Conservation (phyloP, 2,329 filamentous ascomycete genomes). For the Paracamarosporium sp. region DNA sequence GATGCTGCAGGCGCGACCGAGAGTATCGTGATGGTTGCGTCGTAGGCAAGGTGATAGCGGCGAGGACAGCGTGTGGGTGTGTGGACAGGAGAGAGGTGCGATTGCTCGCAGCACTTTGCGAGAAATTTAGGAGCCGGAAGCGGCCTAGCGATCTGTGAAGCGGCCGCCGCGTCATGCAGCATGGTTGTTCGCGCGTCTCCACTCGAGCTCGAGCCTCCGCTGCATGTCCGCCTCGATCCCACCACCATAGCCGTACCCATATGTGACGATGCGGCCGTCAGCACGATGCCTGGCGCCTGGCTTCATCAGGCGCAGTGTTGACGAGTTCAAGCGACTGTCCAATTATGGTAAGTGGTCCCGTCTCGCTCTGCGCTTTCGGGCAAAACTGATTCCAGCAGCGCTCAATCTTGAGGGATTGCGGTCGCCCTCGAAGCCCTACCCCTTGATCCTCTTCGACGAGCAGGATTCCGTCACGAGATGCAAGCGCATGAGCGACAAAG, state of each 20-base stretch:
- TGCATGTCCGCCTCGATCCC: conserved; percentile 13
- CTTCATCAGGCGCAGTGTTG: conserved; percentile 65
- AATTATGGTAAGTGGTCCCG: conserved; percentile 54
- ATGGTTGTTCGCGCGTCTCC: not conserved
- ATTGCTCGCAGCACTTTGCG: not conserved
- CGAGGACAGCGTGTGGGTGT: not conserved
- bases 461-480: conserved; percentile 52
- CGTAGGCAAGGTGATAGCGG: not conserved
- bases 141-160: conserved; percentile 6
- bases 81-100: not conserved
- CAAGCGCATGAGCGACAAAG: conserved; percentile 85
- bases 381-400: conserved; percentile 56
- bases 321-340: conserved; percentile 65
- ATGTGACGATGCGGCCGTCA: conserved; percentile 45
- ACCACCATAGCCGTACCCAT: not conserved
- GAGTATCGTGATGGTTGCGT: not conserved
- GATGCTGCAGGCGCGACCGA: not conserved
- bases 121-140: conserved; percentile 16
- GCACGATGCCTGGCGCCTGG: conserved; percentile 50
- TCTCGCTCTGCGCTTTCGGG: conserved; percentile 32
- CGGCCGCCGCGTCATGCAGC: conserved; percentile 4
- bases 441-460: conserved; percentile 68
- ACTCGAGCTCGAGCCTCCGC: conserved; percentile 4
- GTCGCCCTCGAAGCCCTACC: conserved; percentile 67
- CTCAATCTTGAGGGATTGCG: conserved; percentile 74